Conservation (phyloP, 2,329 filamentous ascomycete species). For the Colletotrichum plurivorum region DNA sequence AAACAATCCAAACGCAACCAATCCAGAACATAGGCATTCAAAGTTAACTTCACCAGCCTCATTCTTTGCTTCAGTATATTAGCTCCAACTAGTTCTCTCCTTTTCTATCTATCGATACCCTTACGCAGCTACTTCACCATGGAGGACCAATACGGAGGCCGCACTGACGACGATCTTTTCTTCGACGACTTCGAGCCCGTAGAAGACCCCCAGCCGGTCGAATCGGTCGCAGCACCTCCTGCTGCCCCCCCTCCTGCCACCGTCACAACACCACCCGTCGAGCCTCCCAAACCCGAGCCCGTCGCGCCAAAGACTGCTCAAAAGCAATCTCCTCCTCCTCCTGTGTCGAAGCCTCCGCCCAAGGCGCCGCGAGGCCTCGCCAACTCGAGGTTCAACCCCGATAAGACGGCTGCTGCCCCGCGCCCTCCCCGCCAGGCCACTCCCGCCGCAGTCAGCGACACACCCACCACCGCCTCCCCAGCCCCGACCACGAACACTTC, state of each 20-base stretch:
- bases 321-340: conserved; percentile 8
- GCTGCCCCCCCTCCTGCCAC: conserved; percentile 24
- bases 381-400: conserved; percentile 32
- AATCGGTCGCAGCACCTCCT: conserved; percentile 18
- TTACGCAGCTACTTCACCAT: conserved; percentile 50
- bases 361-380: conserved; percentile 30
- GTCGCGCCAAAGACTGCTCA: conserved; percentile 8
- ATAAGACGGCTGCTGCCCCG: conserved; percentile 35
- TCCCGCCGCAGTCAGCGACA: conserved; percentile 8
- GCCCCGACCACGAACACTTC: not conserved
- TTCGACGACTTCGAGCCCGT: conserved; percentile 72
- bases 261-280: conserved; percentile 26
- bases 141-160: conserved; percentile 73
- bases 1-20: conserved; percentile 5
- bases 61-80: conserved; percentile 14
- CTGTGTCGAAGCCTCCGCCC: conserved; percentile 3
- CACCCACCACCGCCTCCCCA: not conserved
- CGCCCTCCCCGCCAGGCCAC: conserved; percentile 29
- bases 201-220: conserved; percentile 19
- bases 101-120: conserved; percentile 2
- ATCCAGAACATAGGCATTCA: conserved; percentile 4
- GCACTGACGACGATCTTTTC: conserved; percentile 75
- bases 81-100: not conserved
- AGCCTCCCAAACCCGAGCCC: conserved; percentile 22
- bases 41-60: conserved; percentile 30